Evolutionary conservation across 805 yeast species (phyloP), one percentile per base, ranked within the genome.

Genomic region (Torulaspora indica): DNA sequence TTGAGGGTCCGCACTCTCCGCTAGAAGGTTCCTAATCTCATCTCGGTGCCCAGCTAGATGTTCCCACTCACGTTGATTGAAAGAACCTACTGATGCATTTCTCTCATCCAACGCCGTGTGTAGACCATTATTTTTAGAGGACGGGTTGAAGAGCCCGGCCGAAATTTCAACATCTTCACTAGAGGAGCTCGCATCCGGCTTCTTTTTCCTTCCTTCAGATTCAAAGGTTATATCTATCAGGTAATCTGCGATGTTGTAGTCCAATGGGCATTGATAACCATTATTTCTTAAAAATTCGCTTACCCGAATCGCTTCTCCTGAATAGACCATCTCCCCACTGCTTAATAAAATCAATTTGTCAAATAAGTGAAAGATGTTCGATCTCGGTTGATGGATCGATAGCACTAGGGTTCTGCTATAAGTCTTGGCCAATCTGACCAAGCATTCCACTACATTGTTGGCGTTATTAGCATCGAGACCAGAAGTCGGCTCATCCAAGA

Each of bases 391-490:
- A 68, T 93, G 98, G 52, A 93, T 93, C 0, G 98, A 88, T 61
- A 93, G 84, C 1, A 93, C 78, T 38, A 93, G 80, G 0, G 98
- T 91, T 60, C 98, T 79, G 48, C 85, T 81, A 63, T 82, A 85
- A 55, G 81, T 83, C 46, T 81, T 74, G 0, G 97, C 87, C 46
- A 93, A 72, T 45, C 84, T 76, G 2, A 85, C 91, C 35, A 93
- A 72, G 48, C 88, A 77, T 48, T 89, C 97, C 35, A 93, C 74
- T 6, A 93, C 98, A 55, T 90, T 88, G 58, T 78, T 81, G 0
- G 98, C 98, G 66, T 90, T 91, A 61, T 78, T 91, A 6, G 97
- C 82, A 63, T 93, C 99, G 46, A 93, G 72, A 0, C 99, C 99
- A 0, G 96, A 87, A 0, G 98, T 89, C 20, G 96, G 96, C 61